phyloP scores from a whole-genome alignment of 495 filamentous ascomycete species.

The Astrothelium subdiscretum region DNA sequence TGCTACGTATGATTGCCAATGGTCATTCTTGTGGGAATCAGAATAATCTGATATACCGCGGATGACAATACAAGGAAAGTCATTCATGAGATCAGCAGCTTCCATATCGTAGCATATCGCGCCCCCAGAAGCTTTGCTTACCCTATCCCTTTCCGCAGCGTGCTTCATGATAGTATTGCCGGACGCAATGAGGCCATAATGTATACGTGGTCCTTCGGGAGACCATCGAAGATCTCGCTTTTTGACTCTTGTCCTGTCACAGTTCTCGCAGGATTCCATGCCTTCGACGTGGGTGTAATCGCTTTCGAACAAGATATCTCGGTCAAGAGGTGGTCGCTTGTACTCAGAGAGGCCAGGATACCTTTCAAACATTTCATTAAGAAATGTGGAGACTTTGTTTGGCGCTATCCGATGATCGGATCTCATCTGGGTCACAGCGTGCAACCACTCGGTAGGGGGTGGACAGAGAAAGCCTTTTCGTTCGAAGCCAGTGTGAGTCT shows the following conservation, averaged over 20 bases:
- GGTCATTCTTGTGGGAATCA: constrained; percentile 16
- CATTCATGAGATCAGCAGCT: constrained; percentile 14
- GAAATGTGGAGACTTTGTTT: constrained; percentile 3
- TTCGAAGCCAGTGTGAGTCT: constrained; percentile 9
- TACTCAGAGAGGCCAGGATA: constrained; percentile 7
- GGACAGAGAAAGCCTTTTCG: constrained; percentile 17
- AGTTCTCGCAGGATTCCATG: not conserved
- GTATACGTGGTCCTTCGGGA: constrained; percentile 4
- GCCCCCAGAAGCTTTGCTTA: constrained; percentile 8
- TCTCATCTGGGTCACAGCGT: constrained; percentile 11
- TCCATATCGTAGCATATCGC: constrained; percentile 14
- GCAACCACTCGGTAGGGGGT: constrained; percentile 20
- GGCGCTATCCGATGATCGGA: constrained; percentile 7
- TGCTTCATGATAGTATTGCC: constrained; percentile 30
- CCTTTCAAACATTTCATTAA: not conserved
- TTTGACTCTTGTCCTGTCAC: not conserved
- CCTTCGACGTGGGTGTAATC: constrained; percentile 11
- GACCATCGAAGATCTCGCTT: not conserved
- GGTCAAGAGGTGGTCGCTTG: constrained; percentile 2
- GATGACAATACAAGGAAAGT: constrained; percentile 15
- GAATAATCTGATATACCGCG: constrained; percentile 18
- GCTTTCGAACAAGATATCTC: constrained; percentile 16
- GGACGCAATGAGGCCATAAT: constrained; percentile 34
- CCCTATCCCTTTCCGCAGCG: constrained; percentile 8
- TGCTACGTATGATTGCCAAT: constrained; percentile 15